phyloP scores from a whole-genome alignment of 2,329 filamentous ascomycete genomes.

The Mollisiaceae sp. region DNA sequence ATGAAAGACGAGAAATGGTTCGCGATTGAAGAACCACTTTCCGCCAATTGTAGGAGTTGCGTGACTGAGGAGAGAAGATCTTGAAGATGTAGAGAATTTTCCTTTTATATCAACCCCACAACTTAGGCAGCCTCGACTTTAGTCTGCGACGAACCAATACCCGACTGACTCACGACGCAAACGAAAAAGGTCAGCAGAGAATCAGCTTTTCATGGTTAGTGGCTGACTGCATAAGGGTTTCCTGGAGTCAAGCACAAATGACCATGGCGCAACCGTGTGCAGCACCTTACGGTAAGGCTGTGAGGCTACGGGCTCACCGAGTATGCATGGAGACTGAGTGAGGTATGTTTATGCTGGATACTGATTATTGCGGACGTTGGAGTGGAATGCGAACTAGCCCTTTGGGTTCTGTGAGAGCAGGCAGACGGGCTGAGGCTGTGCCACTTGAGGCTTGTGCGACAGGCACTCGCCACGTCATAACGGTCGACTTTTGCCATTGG shows the following conservation, averaged over 20 bases:
- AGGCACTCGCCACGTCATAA: not conserved
- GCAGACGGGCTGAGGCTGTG: conserved; percentile 3
- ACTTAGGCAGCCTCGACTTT: not conserved
- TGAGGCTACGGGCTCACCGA: conserved; percentile 23
- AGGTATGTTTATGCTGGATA: not conserved
- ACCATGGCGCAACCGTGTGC: not conserved
- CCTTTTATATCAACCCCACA: conserved; percentile 9
- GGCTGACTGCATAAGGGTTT: conserved; percentile 2
- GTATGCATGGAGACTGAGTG: not conserved
- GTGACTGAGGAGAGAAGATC: not conserved
- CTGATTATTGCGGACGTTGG: not conserved
- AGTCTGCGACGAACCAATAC: not conserved
- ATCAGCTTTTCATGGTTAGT: conserved; percentile 13
- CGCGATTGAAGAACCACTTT: not conserved
- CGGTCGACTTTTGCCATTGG: not conserved
- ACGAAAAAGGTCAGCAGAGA: conserved; percentile 1
- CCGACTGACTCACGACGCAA: conserved; percentile 25
- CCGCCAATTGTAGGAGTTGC: not conserved
- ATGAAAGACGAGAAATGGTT: not conserved
- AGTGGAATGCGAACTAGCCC: not conserved
- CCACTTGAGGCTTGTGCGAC: not conserved
- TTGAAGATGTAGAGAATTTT: not conserved
- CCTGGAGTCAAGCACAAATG: not conserved
- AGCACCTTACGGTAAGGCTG: conserved; percentile 16
- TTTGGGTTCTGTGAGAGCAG: not conserved